Conservation (phyloP, 164 flowering plant genomes). For the Macadamia integrifolia region DNA sequence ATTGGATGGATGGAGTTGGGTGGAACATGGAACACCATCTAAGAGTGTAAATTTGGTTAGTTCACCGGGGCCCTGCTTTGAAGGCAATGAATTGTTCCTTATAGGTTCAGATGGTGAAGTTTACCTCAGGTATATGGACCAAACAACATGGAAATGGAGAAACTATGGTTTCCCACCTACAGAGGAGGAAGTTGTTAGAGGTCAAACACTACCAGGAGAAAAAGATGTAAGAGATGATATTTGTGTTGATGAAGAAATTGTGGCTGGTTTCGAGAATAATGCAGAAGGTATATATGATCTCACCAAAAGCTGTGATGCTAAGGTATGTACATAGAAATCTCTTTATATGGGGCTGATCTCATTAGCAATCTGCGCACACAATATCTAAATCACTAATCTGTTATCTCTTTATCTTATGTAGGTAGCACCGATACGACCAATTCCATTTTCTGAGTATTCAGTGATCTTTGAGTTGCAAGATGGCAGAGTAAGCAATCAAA, state of each 20-base stretch:
- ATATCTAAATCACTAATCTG: background rate
- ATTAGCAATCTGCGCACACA: background rate
- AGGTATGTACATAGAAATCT: constrained; percentile 37
- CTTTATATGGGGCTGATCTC: background rate
- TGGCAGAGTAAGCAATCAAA: constrained; percentile 58
- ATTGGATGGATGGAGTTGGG: constrained; percentile 79
- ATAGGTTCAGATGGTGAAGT: constrained; percentile 81
- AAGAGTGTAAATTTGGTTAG: constrained; percentile 48
- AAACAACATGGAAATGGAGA: constrained; percentile 71
- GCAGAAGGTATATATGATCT: constrained; percentile 12
- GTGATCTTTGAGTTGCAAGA: constrained; percentile 69
- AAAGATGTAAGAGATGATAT: constrained; percentile 11
- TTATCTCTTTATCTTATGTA: constrained; percentile 18
- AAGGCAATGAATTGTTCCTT: constrained; percentile 57
- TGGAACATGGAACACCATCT: constrained; percentile 78
- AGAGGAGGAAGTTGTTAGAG: constrained; percentile 11
- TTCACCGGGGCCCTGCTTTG: constrained; percentile 71
- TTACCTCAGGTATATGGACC: constrained; percentile 57
- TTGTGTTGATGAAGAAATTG: constrained; percentile 25
- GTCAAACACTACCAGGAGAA: constrained; percentile 4
- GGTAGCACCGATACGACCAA: constrained; percentile 67
- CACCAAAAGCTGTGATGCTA: constrained; percentile 43
- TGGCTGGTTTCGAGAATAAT: constrained; percentile 19
- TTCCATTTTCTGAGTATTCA: constrained; percentile 57
- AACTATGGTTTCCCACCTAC: constrained; percentile 49